A percentile compares a stretch with the other conserved stretches of the same genome.
Evolutionary conservation across 768 basidiomycete species (phyloP).

Genomic region (Xerocomellus amylosporus): DNA sequence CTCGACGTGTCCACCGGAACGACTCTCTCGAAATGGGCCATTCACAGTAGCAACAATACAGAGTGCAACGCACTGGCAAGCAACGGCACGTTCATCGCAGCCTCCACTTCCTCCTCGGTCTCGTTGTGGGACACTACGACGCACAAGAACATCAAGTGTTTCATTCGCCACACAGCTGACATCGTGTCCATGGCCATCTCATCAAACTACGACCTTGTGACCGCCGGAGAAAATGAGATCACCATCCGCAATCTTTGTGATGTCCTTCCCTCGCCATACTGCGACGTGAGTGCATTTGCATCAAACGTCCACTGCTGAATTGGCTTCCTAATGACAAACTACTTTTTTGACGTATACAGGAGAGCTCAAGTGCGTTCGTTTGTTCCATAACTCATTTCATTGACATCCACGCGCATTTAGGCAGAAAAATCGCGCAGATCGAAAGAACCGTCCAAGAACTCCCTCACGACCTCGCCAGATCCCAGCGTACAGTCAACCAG

Average conservation of each 20-base stretch:
- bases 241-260: neutral
- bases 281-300: neutral
- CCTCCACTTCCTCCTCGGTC: neutral
- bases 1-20: neutral
- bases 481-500: too few species aligned
- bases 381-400: neutral
- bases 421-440: too few species aligned
- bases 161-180: neutral
- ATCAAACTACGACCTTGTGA: neutral
- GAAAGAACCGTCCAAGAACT: too few species aligned
- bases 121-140: conserved; percentile 9
- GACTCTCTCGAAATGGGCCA: neutral
- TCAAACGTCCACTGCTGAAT: too few species aligned
- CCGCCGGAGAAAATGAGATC: neutral
- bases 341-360: too few species aligned
- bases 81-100: neutral
- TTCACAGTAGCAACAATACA: neutral
- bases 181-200: neutral
- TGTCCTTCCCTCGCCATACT: neutral
- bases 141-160: neutral
- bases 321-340: too few species aligned
- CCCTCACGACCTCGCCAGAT: too few species aligned
- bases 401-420: too few species aligned
- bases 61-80: neutral
- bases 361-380: neutral